Evolutionary conservation across 805 yeast species (phyloP), one percentile per base, ranked within the genome.

Genomic region (Candida coleopterorum): DNA sequence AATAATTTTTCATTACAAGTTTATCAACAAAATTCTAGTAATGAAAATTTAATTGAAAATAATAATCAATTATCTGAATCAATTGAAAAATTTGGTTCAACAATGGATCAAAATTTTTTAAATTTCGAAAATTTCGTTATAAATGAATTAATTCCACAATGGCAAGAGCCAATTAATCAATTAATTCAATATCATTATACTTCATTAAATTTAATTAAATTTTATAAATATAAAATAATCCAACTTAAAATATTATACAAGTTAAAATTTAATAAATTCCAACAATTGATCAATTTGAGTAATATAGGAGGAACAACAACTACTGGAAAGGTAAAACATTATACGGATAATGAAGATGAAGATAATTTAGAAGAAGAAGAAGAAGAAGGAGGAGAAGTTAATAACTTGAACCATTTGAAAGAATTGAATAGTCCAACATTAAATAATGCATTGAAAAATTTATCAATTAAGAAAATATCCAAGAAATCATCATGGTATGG

Each of bases 111-210:
- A 35, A 67, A 63, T 26, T 76, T 73, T 45, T 52, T 76, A 29
- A 73, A 69, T 37, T 62, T 65, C 38, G 80, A 76, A 47, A 53
- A 63, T 11, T 64, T 74, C 38, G 48, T 66, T 3, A 52, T 62
- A 29, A 52, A 65, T 20, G 49, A 64, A 23, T 56, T 64, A 20
- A 50, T 54, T 40, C 73, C 56, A 2, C 58, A 60, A 25, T 64
- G 78, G 60, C 73, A 69, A 43, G 81, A 75, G 48, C 75, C 77
- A 10, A 49, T 74, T 16, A 63, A 69, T 47, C 76, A 72, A 37
- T 45, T 75, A 34, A 62, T 66, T 34, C 70, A 68, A 32, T 71
- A 74, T 29, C 58, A 70, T 38, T 39, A 58, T 21, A 55, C 72
- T 11, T 62, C 72, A 11, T 49, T 73, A 17, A 68, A 71, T 36